phyloP scores from a whole-genome alignment of 2,329 filamentous ascomycete genomes.

The Dendrostoma leiphaemia region DNA sequence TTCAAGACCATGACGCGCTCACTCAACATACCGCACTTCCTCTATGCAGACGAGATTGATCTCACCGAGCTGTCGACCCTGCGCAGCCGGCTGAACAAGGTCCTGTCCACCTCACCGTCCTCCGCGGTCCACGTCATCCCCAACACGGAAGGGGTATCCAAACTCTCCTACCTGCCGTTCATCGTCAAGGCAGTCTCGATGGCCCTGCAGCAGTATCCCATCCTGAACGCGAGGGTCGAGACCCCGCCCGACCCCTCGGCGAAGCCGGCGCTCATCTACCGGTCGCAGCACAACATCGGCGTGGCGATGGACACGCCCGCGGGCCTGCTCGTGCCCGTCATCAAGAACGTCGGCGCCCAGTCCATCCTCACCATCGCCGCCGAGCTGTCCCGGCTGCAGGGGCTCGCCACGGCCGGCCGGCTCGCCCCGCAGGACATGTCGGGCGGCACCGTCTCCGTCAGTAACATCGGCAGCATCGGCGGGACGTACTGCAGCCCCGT shows the following conservation, averaged over 20 bases:
- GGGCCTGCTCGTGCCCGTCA: constrained; percentile 87
- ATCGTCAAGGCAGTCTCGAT: constrained; percentile 94
- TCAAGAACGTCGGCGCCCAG: constrained; percentile 76
- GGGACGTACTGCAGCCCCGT: constrained; percentile 90
- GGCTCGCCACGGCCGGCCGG: constrained; percentile 70
- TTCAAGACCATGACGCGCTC: constrained; percentile 97
- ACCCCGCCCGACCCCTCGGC: constrained; percentile 37
- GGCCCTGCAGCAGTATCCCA: constrained; percentile 75
- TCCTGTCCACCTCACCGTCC: constrained; percentile 39
- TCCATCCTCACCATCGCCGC: constrained; percentile 76
- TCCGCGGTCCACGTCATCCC: constrained; percentile 31
- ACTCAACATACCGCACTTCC: constrained; percentile 87
- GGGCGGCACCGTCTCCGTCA: constrained; percentile 91
- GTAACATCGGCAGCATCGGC: constrained; percentile 94
- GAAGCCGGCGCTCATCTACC: constrained; percentile 75
- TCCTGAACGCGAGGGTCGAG: constrained; percentile 86
- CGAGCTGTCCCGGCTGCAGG: constrained; percentile 72
- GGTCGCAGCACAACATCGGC: constrained; percentile 89
- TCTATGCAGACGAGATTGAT: constrained; percentile 89
- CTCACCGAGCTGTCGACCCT: constrained; percentile 72
- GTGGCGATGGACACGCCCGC: constrained; percentile 91
- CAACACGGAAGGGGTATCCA: constrained; percentile 35
- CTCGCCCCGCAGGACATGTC: constrained; percentile 72
- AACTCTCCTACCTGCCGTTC: constrained; percentile 89
- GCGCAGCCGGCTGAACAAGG: constrained; percentile 70